Conservation (phyloP, 345 rosid species). For the Rhizophora apiculata region DNA sequence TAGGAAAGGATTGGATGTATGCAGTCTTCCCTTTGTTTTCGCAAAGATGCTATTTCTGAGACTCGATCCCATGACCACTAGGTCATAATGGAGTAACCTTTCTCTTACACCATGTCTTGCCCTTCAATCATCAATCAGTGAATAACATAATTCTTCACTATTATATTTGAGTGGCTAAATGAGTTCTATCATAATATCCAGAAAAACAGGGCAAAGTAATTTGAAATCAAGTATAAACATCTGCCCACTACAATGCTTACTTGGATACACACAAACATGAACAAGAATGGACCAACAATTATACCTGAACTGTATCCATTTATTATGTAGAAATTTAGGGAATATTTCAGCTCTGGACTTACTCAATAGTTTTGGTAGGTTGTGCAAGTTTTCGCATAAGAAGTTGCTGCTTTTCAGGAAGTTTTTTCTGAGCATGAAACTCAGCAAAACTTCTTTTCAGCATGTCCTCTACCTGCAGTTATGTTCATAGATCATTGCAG, state of each 20-base stretch:
- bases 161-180: neutral
- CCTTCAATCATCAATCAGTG: neutral
- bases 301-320: neutral
- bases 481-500: constrained; percentile 11
- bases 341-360: constrained; percentile 24
- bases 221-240: neutral
- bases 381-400: constrained; percentile 71
- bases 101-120: no score
- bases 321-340: neutral
- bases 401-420: constrained; percentile 81
- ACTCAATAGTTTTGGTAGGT: constrained; percentile 76
- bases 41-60: no score
- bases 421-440: constrained; percentile 86
- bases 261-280: neutral
- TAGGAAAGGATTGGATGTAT: no score
- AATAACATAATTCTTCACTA: neutral
- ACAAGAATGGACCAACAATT: neutral
- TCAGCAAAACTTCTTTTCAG: constrained; percentile 98
- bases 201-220: neutral
- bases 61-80: no score
- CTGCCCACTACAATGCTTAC: neutral
- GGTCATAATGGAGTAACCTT: no score
- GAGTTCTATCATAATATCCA: neutral
- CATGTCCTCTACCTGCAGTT: constrained; percentile 94
- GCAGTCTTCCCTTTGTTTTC: no score